A percentile compares a stretch with the other conserved stretches of the same genome.
Conservation (phyloP, 1,139 yeast genomes). For the Candida mesenterica region DNA sequence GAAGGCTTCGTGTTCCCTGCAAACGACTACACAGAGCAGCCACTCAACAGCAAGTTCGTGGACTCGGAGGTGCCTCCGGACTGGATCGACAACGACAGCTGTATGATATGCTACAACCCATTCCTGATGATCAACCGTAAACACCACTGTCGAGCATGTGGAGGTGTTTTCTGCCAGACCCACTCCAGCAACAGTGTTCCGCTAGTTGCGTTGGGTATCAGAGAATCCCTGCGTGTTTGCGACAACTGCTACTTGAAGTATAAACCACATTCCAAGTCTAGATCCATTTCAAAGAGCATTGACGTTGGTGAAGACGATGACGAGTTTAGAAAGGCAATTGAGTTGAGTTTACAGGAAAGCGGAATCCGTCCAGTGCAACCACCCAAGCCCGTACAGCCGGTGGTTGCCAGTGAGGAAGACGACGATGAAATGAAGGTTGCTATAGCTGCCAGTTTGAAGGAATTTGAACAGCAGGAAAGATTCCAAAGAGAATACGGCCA, state of each 20-base stretch:
- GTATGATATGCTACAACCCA: constrained; percentile 87
- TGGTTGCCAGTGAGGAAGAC: constrained; percentile 43
- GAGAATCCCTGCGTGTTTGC: constrained; percentile 89
- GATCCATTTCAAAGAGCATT: neutral
- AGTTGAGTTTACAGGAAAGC: constrained; percentile 66
- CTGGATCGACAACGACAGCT: constrained; percentile 94
- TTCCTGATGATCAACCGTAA: constrained; percentile 84
- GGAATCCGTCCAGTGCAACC: constrained; percentile 18
- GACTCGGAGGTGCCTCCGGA: constrained; percentile 96
- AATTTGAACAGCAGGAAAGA: constrained; percentile 42
- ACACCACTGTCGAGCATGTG: constrained; percentile 97
- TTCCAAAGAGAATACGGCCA: constrained; percentile 12
- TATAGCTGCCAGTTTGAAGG: constrained; percentile 86
- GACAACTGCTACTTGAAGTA: constrained; percentile 77
- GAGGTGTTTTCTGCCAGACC: constrained; percentile 86
- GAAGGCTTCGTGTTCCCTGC: constrained; percentile 73
- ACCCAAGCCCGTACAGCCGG: constrained; percentile 5
- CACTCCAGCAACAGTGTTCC: constrained; percentile 73
- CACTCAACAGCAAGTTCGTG: constrained; percentile 52
- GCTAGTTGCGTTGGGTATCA: constrained; percentile 81
- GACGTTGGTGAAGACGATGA: constrained; percentile 55
- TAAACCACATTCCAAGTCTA: constrained; percentile 14
- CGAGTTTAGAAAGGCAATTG: constrained; percentile 75
- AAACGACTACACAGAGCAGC: constrained; percentile 30
- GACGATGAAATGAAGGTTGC: constrained; percentile 93